Conservation (phyloP, 2,329 filamentous ascomycete genomes). For the Fusarium virguliforme region DNA sequence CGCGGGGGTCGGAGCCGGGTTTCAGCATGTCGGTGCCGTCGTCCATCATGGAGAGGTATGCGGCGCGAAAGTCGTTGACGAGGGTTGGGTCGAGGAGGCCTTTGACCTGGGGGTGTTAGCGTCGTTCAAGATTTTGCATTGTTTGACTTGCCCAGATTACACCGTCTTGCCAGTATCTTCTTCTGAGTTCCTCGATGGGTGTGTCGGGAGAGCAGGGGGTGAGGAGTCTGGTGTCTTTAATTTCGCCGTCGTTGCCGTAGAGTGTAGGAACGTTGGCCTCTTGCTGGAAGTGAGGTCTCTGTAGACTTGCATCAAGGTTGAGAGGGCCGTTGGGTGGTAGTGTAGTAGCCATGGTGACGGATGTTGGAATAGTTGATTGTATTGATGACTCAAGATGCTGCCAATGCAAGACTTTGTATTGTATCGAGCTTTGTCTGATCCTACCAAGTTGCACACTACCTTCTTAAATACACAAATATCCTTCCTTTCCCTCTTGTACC, state of each 20-base stretch:
- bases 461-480: background rate
- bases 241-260: background rate
- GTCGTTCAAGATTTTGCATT: background rate
- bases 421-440: too few species aligned
- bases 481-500: background rate
- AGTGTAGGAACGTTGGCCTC: background rate
- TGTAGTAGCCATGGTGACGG: background rate
- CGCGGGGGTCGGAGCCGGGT: background rate
- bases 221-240: background rate
- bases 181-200: background rate
- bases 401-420: background rate
- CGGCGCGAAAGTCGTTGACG: background rate
- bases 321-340: background rate
- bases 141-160: background rate
- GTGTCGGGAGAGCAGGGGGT: background rate
- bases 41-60: conserved; percentile 6
- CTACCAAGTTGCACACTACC: background rate
- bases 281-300: background rate
- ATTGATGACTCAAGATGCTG: background rate
- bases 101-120: background rate
- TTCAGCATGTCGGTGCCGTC: background rate
- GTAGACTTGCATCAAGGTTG: background rate
- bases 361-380: background rate
- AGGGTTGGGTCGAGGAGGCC: background rate
- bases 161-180: background rate